Percentiles rank a stretch among this genome's conserved stretches.
Evolutionary conservation across 2,329 filamentous ascomycete species (phyloP).

Genomic region (Nigrospora oryzae): DNA sequence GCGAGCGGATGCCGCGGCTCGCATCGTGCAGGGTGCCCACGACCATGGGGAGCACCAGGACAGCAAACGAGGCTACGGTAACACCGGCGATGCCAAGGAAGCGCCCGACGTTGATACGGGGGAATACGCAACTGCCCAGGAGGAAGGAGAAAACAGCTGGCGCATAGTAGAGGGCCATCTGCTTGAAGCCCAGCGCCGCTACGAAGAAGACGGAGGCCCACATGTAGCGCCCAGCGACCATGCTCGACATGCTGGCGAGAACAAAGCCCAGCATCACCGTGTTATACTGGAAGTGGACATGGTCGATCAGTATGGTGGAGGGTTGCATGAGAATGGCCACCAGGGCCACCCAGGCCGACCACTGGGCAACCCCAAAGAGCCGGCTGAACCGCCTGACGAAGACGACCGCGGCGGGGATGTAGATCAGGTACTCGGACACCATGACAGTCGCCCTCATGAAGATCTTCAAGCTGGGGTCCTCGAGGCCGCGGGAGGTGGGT

Average conservation of each 20-base stretch:
- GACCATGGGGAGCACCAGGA: conserved; percentile 69
- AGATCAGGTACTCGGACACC: conserved; percentile 83
- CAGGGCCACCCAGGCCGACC: conserved; percentile 78
- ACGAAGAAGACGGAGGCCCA: conserved; percentile 96
- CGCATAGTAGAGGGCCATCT: conserved; percentile 98
- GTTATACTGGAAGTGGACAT: conserved; percentile 85
- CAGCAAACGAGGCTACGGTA: conserved; percentile 64
- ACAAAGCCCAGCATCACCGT: conserved; percentile 95
- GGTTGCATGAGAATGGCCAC: conserved; percentile 91
- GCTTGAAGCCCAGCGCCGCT: conserved; percentile 89
- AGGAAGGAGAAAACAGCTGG: conserved; percentile 89
- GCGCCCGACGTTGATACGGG: conserved; percentile 56
- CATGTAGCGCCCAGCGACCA: conserved; percentile 73
- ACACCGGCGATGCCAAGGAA: conserved; percentile 68
- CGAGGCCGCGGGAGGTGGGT: conserved; percentile 70
- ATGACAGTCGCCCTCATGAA: conserved; percentile 94
- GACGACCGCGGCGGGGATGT: conserved; percentile 75
- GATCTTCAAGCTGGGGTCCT: conserved; percentile 74
- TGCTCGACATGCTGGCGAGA: conserved; percentile 77
- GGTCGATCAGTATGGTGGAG: conserved; percentile 81
- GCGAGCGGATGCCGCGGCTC: conserved; percentile 51
- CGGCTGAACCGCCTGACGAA: conserved; percentile 77
- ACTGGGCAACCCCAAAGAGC: conserved; percentile 67
- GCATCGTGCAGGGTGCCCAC: conserved; percentile 62
- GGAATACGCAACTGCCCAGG: conserved; percentile 76